These are phyloP conservation scores for Phyllosticta citriasiana DNA, from an alignment of 2,329 filamentous ascomycete genomes.

Conservation along the genomic window DNA sequence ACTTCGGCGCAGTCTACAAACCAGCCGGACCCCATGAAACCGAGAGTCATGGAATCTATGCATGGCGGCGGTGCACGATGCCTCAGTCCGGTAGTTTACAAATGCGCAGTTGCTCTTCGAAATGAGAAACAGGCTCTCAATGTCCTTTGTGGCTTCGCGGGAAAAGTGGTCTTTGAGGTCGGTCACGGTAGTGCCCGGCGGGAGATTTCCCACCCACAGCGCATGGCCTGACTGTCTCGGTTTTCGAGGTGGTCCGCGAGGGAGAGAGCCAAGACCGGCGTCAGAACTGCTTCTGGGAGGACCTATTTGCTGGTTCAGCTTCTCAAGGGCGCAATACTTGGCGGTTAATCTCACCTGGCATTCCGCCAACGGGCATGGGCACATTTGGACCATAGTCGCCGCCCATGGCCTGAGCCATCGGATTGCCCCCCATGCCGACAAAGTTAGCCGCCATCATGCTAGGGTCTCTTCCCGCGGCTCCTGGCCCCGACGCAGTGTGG, in stretches of 20 bases:
- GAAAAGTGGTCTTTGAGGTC: constrained; percentile 88
- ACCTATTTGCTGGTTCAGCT: not conserved
- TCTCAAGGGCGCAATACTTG: not conserved
- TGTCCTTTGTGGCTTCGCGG: constrained; percentile 58
- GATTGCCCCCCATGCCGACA: not conserved
- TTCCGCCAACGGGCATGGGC: constrained; percentile 11
- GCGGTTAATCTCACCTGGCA: constrained; percentile 16
- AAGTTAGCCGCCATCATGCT: not conserved
- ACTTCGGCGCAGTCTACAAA: constrained; percentile 66
- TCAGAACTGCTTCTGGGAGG: not conserved
- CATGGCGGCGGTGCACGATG: constrained; percentile 65
- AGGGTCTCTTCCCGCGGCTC: not conserved
- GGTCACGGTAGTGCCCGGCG: constrained; percentile 70
- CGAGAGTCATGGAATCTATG: constrained; percentile 80
- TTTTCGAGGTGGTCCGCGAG: constrained; percentile 55
- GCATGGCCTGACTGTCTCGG: constrained; percentile 70
- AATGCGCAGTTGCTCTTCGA: constrained; percentile 97
- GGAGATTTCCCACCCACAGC: constrained; percentile 92
- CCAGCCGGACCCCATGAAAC: constrained; percentile 75
- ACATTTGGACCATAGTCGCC: not conserved
- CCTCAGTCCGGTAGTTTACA: constrained; percentile 83
- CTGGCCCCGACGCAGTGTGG: constrained; percentile 12
- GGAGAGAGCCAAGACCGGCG: constrained; percentile 25
- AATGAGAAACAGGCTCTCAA: constrained; percentile 87
- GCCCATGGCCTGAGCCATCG: not conserved